Conservation (phyloP, 1,139 yeast genomes). For the Yarrowia galli region DNA sequence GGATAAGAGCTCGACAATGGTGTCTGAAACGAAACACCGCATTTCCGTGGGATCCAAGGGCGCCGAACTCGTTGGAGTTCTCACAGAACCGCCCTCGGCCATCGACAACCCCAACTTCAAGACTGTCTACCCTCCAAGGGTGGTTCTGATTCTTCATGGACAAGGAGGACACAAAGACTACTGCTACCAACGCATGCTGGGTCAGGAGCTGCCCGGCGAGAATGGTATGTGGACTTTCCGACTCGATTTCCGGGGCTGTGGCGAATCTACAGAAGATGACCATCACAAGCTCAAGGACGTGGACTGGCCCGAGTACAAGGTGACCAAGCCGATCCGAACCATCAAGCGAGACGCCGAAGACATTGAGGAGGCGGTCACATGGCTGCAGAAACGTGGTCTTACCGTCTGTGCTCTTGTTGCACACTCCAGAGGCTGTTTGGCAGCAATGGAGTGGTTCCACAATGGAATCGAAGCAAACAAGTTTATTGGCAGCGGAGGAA, state of each 20-base stretch:
- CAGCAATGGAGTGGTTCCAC: slow-evolving; percentile 71
- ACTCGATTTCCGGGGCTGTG: slow-evolving; percentile 88
- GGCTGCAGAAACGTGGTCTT: slow-evolving; percentile 49
- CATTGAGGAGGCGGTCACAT: slow-evolving; percentile 57
- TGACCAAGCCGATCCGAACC: slow-evolving; percentile 58
- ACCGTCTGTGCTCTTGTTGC: slow-evolving; percentile 57
- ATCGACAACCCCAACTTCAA: slow-evolving; percentile 24
- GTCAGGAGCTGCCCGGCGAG: slow-evolving; percentile 64
- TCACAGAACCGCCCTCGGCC: slow-evolving; percentile 27
- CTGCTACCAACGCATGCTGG: slow-evolving; percentile 71
- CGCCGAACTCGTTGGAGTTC: slow-evolving; percentile 14
- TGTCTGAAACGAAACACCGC: slow-evolving; percentile 3
- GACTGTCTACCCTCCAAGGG: slow-evolving; percentile 43
- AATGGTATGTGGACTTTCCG: slow-evolving; percentile 71
- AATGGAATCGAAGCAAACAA: slow-evolving; percentile 1
- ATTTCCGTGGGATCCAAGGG: slow-evolving; percentile 25
- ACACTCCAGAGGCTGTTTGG: slow-evolving; percentile 82
- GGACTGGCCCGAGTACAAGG: slow-evolving; percentile 38
- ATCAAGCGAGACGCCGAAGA: slow-evolving; percentile 73
- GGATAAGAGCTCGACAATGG: background rate
- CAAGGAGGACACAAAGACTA: slow-evolving; percentile 85
- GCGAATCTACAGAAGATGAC: slow-evolving; percentile 68
- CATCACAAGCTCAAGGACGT: slow-evolving; percentile 45
- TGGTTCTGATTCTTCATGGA: slow-evolving; percentile 70
- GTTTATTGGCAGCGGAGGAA: slow-evolving; percentile 57